A percentile compares a stretch with the other conserved stretches of the same genome.
These are phyloP conservation scores for Fraxinus latifolia DNA, from an alignment of 305 asterid species.

Conservation along the genomic window DNA sequence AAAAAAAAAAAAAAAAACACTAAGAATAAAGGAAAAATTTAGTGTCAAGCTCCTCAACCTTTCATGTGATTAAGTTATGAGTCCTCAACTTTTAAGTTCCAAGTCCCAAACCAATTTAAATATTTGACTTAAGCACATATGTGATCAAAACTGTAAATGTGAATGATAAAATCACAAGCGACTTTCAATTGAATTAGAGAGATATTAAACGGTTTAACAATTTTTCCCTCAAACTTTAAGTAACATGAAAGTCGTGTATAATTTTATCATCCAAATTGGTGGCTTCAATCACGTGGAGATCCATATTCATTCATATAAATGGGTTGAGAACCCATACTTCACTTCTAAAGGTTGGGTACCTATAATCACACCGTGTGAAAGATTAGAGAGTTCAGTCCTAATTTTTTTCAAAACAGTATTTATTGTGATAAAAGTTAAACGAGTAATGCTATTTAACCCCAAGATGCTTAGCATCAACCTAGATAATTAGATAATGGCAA, in stretches of 20 bases:
- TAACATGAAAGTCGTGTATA: background rate
- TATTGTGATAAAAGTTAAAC: background rate
- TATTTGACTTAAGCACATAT: background rate
- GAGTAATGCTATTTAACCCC: background rate
- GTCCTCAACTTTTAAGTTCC: background rate
- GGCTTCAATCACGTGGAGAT: background rate
- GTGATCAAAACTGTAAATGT: background rate
- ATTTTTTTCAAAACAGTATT: too few relatives aligned
- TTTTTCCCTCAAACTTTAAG: background rate
- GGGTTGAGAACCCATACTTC: background rate
- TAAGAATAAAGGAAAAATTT: too few relatives aligned
- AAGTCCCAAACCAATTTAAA: background rate
- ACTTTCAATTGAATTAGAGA: background rate
- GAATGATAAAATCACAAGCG: background rate
- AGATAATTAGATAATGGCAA: background rate
- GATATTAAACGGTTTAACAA: background rate
- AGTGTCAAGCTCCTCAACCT: background rate
- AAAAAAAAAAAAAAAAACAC: too few relatives aligned
- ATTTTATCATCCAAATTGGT: background rate
- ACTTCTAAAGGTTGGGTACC: background rate
- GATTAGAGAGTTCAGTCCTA: background rate
- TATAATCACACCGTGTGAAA: background rate
- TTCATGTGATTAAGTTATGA: background rate
- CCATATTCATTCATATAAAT: background rate
- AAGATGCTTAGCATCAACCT: background rate